phyloP scores from a whole-genome alignment of 805 yeast species.

The Millerozyma miso region DNA sequence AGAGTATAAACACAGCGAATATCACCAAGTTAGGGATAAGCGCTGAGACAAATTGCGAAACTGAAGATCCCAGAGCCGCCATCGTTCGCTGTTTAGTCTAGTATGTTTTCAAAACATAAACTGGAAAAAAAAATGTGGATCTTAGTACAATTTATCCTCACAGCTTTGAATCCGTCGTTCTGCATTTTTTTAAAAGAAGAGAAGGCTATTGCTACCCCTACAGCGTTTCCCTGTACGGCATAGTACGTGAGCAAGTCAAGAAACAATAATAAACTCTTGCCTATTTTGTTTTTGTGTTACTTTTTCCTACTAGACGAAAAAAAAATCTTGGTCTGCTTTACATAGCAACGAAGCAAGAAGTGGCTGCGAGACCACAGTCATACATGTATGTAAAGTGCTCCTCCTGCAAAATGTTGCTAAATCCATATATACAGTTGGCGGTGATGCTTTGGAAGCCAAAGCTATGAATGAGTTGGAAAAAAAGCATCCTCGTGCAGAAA shows the following conservation, averaged over 20 bases:
- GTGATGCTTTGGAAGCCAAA: no score
- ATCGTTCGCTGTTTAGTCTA: not conserved
- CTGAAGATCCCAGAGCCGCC: constrained; percentile 25
- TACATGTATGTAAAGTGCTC: no score
- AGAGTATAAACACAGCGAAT: constrained; percentile 34
- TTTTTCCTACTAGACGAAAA: no score
- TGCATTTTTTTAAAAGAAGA: not conserved
- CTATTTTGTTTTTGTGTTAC: not conserved
- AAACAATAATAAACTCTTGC: not conserved
- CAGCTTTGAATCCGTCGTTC: not conserved
- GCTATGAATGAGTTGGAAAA: no score
- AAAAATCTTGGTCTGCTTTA: no score
- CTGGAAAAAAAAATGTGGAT: no score
- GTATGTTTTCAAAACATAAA: not conserved
- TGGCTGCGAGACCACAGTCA: no score
- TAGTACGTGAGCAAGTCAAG: not conserved
- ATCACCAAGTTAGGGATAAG: constrained; percentile 42
- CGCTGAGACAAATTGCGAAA: constrained; percentile 48
- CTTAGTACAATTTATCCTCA: no score
- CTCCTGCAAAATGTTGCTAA: no score
- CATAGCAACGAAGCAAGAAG: no score
- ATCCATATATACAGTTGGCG: no score
- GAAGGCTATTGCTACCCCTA: not conserved
- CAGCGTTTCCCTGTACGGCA: not conserved
- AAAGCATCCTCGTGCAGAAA: no score